Evolutionary conservation across 805 yeast genomes (phyloP).

Genomic region (Schizosaccharomyces octosporus): DNA sequence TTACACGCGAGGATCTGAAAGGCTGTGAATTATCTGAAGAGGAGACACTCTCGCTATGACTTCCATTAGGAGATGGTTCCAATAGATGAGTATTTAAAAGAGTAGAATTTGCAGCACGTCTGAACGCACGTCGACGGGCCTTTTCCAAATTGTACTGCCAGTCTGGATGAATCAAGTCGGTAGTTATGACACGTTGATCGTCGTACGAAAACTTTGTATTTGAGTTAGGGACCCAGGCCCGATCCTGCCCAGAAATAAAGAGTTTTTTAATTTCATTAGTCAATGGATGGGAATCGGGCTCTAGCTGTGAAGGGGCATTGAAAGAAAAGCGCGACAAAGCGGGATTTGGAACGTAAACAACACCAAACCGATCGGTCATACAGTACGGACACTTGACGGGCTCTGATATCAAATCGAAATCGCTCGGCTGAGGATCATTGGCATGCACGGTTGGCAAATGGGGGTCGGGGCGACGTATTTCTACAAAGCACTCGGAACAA

Average conservation of each 20-base stretch:
- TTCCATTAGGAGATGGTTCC: background rate
- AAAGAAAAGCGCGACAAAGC: constrained; percentile 9
- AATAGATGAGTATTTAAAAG: constrained; percentile 63
- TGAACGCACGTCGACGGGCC: constrained; percentile 55
- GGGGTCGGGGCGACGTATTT: constrained; percentile 73
- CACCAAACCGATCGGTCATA: constrained; percentile 66
- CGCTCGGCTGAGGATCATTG: constrained; percentile 16
- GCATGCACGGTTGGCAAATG: constrained; percentile 52
- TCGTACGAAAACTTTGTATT: constrained; percentile 25
- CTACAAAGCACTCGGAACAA: constrained; percentile 91
- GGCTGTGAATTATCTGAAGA: constrained; percentile 3
- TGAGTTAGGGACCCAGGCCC: background rate
- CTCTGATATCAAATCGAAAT: constrained; percentile 39
- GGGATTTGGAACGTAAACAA: constrained; percentile 45
- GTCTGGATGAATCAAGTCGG: constrained; percentile 72
- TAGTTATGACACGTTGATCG: constrained; percentile 46
- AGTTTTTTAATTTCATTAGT: background rate
- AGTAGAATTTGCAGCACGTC: constrained; percentile 80
- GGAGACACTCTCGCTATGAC: background rate
- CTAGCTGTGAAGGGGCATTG: too few relatives aligned
- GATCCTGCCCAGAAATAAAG: background rate
- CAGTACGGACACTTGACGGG: constrained; percentile 86
- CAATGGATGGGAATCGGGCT: too few relatives aligned
- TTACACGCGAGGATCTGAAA: background rate
- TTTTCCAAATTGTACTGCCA: constrained; percentile 57